Percentiles rank a stretch among this genome's conserved stretches.
These are phyloP conservation scores for Globisporangium takayamanum DNA, from an alignment of 352 stramenopile genomes.

Conservation along the genomic window DNA sequence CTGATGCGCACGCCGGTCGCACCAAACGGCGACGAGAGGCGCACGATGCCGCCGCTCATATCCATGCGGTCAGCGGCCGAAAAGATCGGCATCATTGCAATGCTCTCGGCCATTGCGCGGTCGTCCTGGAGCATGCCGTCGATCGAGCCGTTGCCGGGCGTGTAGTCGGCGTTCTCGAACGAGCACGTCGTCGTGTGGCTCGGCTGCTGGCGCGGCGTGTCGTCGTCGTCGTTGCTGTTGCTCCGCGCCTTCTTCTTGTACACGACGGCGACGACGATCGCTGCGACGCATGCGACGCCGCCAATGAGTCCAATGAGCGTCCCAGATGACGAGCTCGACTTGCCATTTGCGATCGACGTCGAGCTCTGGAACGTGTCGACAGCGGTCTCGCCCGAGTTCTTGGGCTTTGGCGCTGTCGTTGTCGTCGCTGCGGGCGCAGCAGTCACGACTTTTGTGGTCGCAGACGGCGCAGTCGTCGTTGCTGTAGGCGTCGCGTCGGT, in stretches of 20 bases:
- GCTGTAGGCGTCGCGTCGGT: not conserved
- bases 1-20: constrained; percentile 10
- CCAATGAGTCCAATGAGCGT: constrained; percentile 1
- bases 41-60: constrained; percentile 6
- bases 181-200: constrained; percentile 6
- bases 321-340: not conserved
- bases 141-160: constrained; percentile 5
- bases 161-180: constrained; percentile 15
- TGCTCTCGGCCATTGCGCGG: constrained; percentile 8
- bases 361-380: constrained; percentile 15
- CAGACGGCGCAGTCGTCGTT: not conserved
- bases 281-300: constrained; percentile 2
- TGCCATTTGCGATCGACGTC: not conserved
- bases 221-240: not conserved
- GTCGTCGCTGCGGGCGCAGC: not conserved
- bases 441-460: not conserved
- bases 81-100: constrained; percentile 11
- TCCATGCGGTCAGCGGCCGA: constrained; percentile 8
- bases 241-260: constrained; percentile 4
- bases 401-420: not conserved
- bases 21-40: constrained; percentile 13
- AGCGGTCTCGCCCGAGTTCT: constrained; percentile 4
- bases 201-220: constrained; percentile 5
- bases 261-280: constrained; percentile 8
- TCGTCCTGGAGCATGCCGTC: constrained; percentile 15